A percentile compares a stretch with the other conserved stretches of the same genome.
These are phyloP conservation scores for Tranzscheliella williamsii DNA, from an alignment of 1,284 basidiomycete species.

Conservation along the genomic window DNA sequence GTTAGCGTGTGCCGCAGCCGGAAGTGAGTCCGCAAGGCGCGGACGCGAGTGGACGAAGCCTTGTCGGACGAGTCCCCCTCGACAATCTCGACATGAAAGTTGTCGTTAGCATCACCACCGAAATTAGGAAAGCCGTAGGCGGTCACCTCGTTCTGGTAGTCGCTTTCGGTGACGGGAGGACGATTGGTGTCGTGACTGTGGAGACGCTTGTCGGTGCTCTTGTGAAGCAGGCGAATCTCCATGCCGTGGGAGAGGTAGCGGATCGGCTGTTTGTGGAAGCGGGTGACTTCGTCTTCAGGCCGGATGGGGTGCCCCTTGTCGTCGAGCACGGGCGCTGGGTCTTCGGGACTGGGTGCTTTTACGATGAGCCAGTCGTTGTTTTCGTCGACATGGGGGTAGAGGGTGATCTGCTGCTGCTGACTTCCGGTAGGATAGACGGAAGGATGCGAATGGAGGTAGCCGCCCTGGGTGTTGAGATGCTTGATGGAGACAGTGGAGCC, in stretches of 20 bases:
- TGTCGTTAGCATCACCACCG: conserved; percentile 86
- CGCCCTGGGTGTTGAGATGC: conserved; percentile 94
- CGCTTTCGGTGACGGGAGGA: conserved; percentile 94
- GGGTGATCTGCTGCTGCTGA: conserved; percentile 92
- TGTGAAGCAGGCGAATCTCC: conserved; percentile 82
- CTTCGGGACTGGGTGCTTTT: conserved; percentile 64
- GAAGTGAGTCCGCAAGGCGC: conserved; percentile 82
- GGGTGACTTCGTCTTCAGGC: conserved; percentile 42
- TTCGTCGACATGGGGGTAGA: conserved; percentile 90
- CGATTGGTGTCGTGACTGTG: conserved; percentile 88
- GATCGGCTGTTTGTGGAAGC: conserved; percentile 64
- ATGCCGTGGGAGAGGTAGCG: conserved; percentile 71
- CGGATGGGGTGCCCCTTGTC: conserved; percentile 47
- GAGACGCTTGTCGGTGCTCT: conserved; percentile 78
- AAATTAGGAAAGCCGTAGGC: conserved; percentile 89
- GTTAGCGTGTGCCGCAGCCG: conserved; percentile 81
- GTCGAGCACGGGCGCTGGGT: conserved; percentile 64
- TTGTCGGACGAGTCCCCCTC: conserved; percentile 65
- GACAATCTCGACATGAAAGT: conserved; percentile 90
- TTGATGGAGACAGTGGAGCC: conserved; percentile 83
- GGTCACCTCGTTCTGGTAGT: conserved; percentile 98
- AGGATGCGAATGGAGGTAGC: conserved; percentile 92
- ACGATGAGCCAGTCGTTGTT: conserved; percentile 89
- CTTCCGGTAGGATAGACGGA: conserved; percentile 76
- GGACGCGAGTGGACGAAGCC: conserved; percentile 67